phyloP scores from a whole-genome alignment of 768 basidiomycete species.

The Leccinum subgranulosum region DNA sequence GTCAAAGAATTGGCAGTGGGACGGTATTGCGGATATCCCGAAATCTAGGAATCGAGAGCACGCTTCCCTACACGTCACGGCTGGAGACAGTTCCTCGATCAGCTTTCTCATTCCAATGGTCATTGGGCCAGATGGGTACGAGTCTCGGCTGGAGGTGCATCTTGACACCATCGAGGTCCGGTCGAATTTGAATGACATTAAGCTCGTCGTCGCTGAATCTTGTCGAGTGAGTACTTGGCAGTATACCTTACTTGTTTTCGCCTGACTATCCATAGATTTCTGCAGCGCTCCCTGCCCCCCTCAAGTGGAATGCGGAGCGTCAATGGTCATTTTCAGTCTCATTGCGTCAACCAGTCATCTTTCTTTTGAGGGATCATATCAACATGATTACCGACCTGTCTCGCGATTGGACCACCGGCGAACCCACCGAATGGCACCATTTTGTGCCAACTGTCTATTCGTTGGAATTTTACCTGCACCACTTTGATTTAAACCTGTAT shows the following conservation, averaged over 20 bases:
- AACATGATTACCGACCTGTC: slow-evolving; percentile 93
- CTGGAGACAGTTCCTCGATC: slow-evolving; percentile 82
- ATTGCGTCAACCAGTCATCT: slow-evolving; percentile 69
- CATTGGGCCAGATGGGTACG: slow-evolving; percentile 69
- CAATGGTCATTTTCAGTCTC: slow-evolving; percentile 77
- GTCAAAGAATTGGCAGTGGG: slow-evolving; percentile 98
- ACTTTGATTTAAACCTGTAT: slow-evolving; percentile 77
- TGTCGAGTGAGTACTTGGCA: slow-evolving; percentile 53
- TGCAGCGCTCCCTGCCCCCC: slow-evolving; percentile 73
- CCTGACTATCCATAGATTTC: slow-evolving; percentile 45
- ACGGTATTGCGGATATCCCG: slow-evolving; percentile 50
- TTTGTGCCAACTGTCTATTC: slow-evolving; percentile 83
- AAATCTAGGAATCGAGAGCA: slow-evolving; percentile 58
- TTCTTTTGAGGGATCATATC: slow-evolving; percentile 87
- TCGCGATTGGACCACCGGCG: slow-evolving; percentile 87
- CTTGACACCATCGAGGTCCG: slow-evolving; percentile 74
- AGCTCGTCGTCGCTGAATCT: slow-evolving; percentile 70
- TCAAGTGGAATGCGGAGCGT: slow-evolving; percentile 78
- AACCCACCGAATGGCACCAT: slow-evolving; percentile 72
- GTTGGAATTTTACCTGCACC: slow-evolving; percentile 66
- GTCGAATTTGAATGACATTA: slow-evolving; percentile 87
- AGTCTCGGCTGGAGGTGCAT: slow-evolving; percentile 76
- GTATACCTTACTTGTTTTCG: slow-evolving; percentile 13
- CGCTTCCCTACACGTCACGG: slow-evolving; percentile 68
- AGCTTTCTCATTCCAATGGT: slow-evolving; percentile 84